Base-by-base conservation (phyloP, 306 rosid species). In the Castanopsis chinensis region DNA sequence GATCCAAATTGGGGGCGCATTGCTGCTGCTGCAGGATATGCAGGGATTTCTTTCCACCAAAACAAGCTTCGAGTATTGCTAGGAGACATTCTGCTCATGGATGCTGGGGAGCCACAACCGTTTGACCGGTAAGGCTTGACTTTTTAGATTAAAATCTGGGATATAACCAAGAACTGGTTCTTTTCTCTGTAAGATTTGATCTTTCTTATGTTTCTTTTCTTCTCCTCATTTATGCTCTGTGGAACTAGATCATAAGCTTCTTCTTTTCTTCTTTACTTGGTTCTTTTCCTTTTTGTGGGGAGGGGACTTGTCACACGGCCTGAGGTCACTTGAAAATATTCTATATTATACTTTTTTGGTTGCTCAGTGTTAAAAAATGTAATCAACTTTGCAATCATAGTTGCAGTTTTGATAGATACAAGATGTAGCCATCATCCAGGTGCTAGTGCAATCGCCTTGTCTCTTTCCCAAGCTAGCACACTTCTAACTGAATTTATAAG, bases 1-100 rank as follows among this genome's bases (percentile, higher is more conserved):
- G 99, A 93, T 78, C 98, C 99, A 53, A 93, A 95, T 33, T 95
- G 99, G 99, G 99, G 99, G 70, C 97, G 98, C 72, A 93, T 95
- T 52, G 99, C 98, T 27, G 84, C 85, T 33, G 98, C 99, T 28
- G 96, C 99, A 30, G 99, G 98, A 58, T 91, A 91, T 82, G 87
- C 98, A 1, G 99, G 99, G 79, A 81, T 93, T 80, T 58, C 90
- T 37, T 95, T 95, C 78, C 82, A 88, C 70, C 98, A 90, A 87
- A 86, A 49, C 60, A 87, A 84, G 82, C 98, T 95, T 68, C 82
- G 83, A 83, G 96, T 95, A 79, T 82, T 86, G 78, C 82, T 95
- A 43, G 98, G 99, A 20, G 85, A 95, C 81, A 91, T 88, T 76
- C 86, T 91, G 65, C 93, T 95, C 41, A 95, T 95, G 99, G 88